These are phyloP conservation scores for Durio zibethinus DNA, from an alignment of 345 rosid species.

Conservation along the genomic window DNA sequence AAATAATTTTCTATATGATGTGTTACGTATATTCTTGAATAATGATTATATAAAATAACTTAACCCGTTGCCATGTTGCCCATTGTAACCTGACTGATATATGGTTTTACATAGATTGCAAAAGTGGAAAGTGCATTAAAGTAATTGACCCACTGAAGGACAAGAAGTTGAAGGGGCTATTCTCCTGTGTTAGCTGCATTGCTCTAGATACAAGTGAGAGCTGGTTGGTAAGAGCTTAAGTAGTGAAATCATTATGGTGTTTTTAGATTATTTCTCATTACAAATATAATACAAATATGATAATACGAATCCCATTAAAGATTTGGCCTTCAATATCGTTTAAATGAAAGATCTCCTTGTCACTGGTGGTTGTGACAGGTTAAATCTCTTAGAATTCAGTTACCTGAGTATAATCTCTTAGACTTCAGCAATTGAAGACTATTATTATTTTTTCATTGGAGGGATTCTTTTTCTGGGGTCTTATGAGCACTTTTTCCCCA, in stretches of 20 bases:
- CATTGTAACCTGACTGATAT: neutral
- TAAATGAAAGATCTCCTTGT: neutral
- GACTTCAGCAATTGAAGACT: neutral
- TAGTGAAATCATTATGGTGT: constrained; percentile 1
- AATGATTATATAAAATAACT: neutral
- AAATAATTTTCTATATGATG: neutral
- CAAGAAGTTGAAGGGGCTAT: constrained; percentile 37
- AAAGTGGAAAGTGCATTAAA: constrained; percentile 72
- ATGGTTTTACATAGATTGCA: constrained; percentile 62
- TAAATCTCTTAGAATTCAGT: neutral
- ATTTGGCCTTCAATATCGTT: neutral
- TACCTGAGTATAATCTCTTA: neutral
- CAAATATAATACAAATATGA: neutral
- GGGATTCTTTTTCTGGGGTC: neutral
- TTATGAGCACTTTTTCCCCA: neutral
- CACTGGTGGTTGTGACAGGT: neutral
- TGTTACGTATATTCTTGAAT: neutral
- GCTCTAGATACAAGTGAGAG: constrained; percentile 94
- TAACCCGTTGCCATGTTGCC: neutral
- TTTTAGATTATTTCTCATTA: neutral
- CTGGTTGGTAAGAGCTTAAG: constrained; percentile 83
- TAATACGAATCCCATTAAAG: neutral
- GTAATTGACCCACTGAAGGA: constrained; percentile 56
- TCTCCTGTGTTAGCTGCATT: constrained; percentile 59
- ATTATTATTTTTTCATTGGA: neutral